phyloP scores from a whole-genome alignment of 345 rosid species.

The Eucalyptus victrix region DNA sequence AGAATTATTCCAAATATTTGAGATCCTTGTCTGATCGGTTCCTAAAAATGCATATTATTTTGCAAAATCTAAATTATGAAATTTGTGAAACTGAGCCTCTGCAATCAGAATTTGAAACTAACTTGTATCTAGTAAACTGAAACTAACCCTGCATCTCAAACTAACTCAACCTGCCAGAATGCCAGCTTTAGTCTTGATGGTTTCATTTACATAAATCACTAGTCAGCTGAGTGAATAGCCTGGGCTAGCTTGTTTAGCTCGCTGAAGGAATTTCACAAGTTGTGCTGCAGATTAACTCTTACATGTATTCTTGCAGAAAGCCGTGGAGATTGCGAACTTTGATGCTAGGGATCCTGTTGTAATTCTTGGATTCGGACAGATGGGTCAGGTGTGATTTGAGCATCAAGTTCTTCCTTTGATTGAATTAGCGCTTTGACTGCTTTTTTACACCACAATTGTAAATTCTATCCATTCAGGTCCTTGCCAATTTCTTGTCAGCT shows the following conservation, averaged over 20 bases:
- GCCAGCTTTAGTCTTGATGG: neutral
- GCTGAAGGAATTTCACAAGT: neutral
- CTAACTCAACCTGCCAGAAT: neutral
- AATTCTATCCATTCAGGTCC: conserved; percentile 39
- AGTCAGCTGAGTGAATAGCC: neutral
- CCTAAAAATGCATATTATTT: neutral
- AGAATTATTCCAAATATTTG: neutral
- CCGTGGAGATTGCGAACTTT: conserved; percentile 39
- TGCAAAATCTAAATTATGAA: neutral
- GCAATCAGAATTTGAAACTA: neutral
- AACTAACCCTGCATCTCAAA: neutral
- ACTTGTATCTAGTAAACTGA: neutral
- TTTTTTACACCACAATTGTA: neutral
- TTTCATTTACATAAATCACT: neutral
- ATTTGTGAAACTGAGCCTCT: neutral
- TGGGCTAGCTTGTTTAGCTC: neutral
- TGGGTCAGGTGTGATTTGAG: conserved; percentile 64
- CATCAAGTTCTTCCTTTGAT: neutral
- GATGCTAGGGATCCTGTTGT: conserved; percentile 80
- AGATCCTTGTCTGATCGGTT: neutral
- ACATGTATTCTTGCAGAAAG: conserved; percentile 22
- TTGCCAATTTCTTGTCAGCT: conserved; percentile 83
- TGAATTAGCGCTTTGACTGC: neutral
- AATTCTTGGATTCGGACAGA: conserved; percentile 88
- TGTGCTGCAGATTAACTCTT: neutral